Base-by-base conservation (phyloP, 495 filamentous ascomycete genomes). In the Trichoderma virens region DNA sequence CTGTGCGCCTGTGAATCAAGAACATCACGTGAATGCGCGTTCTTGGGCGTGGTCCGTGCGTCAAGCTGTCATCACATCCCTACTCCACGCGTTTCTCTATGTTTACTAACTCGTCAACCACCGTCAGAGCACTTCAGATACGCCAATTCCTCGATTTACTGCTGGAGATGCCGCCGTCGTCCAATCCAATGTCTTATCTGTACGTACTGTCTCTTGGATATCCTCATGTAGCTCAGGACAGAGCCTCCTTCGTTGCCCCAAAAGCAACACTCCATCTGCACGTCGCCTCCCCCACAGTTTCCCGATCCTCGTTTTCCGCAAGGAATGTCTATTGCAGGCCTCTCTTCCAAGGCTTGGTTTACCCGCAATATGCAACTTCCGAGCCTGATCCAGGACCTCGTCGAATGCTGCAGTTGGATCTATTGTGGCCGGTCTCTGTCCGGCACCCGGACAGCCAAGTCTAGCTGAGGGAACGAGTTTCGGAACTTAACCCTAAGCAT, bases 401-500 rank as follows among this genome's bases (percentile, higher is more conserved):
- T 69, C 67, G 73, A 69, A 67, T 67, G 74, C 74, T 69, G 73
- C 72, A 72, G 34, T 59, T 64, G 73, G 73, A 65, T 68, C 69
- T 65, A 65, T 72, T 70, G 62, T 64, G 67, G 61, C 65, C 54
- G 39, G 43, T 54, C 39, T 28, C 38, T 27, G 35, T 60, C 62
- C 25, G 34, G 54, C 51, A 64, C 68, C 72, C 64, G 59, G 67
- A 60, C 64, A 69, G 67, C 64, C 70, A 71, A 71, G 69, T 64
- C 70, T 66, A 72, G 67, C 64, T 72, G 70, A 76, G 80, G 78
- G 84, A 82, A 82, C 78, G 76, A 76, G 76, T 74, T 73, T 84
- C 80, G 86, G 87, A 89, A 88, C 87, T 89, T 90, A 90, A 90
- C 87, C 87, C 87, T 90, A 90, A 85, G 77, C 71, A 72, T 71